phyloP scores from a whole-genome alignment of 1,284 basidiomycete species.

The Naganishia albida region DNA sequence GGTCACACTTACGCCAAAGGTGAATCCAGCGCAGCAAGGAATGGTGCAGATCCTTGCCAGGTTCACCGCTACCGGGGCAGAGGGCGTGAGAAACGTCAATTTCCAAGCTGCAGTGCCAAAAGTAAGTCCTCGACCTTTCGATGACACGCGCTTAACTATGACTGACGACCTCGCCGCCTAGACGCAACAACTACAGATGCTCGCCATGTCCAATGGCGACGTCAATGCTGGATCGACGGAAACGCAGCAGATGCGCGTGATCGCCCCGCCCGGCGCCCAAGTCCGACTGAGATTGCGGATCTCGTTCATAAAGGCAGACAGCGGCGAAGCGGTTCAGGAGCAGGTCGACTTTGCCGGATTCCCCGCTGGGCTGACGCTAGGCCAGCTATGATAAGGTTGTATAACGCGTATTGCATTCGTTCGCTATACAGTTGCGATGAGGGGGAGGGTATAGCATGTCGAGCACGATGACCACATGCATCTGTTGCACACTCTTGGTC shows the following conservation, averaged over 20 bases:
- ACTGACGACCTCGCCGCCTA: constrained; percentile 47
- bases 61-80: constrained; percentile 70
- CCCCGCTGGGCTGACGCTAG: constrained; percentile 69
- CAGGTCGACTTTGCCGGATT: constrained; percentile 94
- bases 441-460: not conserved
- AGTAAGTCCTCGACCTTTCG: constrained; percentile 57
- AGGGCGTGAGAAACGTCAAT: constrained; percentile 65
- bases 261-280: constrained; percentile 78
- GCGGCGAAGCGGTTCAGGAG: constrained; percentile 74
- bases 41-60: constrained; percentile 85
- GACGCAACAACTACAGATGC: constrained; percentile 98
- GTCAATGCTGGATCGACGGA: constrained; percentile 77
- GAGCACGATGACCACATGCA: not conserved
- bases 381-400: constrained; percentile 5
- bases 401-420: not conserved
- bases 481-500: not conserved
- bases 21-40: constrained; percentile 73
- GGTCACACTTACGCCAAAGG: constrained; percentile 85
- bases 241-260: constrained; percentile 92
- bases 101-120: constrained; percentile 99
- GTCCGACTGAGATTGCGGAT: constrained; percentile 84
- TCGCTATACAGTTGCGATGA: no score
- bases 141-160: not conserved
- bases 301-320: constrained; percentile 63
- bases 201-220: constrained; percentile 87